Evolutionary conservation across 164 flowering plant genomes (phyloP).

Genomic region (Vitis vinifera): ASM3070453v1 NC_081809.1:12104001-12104500

Average conservation of each 20-base stretch:
- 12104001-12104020: background rate
- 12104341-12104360: background rate
- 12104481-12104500: slow-evolving; percentile 27
- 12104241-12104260: background rate
- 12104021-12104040: background rate
- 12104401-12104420: background rate
- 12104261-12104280: background rate
- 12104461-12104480: slow-evolving; percentile 6
- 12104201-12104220: background rate
- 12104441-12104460: background rate
- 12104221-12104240: background rate
- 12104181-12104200: background rate
- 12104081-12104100: background rate
- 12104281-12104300: too few species aligned
- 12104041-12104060: background rate
- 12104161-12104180: background rate
- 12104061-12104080: background rate
- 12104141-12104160: background rate
- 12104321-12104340: background rate
- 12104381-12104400: background rate
- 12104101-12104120: background rate
- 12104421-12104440: background rate
- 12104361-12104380: background rate
- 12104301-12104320: background rate
- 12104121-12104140: background rate